These are phyloP conservation scores for Astraeus odoratus DNA, from an alignment of 768 basidiomycete species.

Conservation along the genomic window DNA sequence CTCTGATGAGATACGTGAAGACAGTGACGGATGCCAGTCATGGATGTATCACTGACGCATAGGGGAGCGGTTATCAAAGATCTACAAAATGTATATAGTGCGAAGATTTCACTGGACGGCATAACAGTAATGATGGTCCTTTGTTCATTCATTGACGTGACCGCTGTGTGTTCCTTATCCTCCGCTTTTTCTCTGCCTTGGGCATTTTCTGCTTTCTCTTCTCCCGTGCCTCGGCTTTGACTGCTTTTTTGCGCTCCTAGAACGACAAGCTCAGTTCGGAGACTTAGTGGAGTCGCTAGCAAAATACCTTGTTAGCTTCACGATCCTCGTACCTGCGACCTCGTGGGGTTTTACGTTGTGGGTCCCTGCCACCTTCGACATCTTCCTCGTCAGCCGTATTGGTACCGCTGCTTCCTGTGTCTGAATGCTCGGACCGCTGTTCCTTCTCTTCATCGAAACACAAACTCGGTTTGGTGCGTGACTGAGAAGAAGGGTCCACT, in stretches of 20 bases:
- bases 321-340: slow-evolving; percentile 93
- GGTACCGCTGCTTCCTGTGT: slow-evolving; percentile 15
- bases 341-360: slow-evolving; percentile 54
- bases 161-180: slow-evolving; percentile 48
- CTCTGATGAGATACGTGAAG: slow-evolving; percentile 85
- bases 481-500: slow-evolving; percentile 33
- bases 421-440: background rate
- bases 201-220: slow-evolving; percentile 91
- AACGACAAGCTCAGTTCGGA: slow-evolving; percentile 6
- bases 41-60: slow-evolving; percentile 88
- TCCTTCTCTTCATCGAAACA: slow-evolving; percentile 14
- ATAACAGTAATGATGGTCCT: background rate
- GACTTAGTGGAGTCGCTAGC: slow-evolving; percentile 4
- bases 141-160: slow-evolving; percentile 15
- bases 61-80: slow-evolving; percentile 15
- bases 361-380: slow-evolving; percentile 21
- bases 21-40: slow-evolving; percentile 85
- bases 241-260: slow-evolving; percentile 87
- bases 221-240: slow-evolving; percentile 82
- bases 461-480: slow-evolving; percentile 8
- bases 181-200: slow-evolving; percentile 88
- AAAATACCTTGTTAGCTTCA: slow-evolving; percentile 77
- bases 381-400: slow-evolving; percentile 29
- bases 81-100: slow-evolving; percentile 1
- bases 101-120: slow-evolving; percentile 3